Conservation (phyloP, 768 basidiomycete genomes). For the Tephrocybe sp. region DNA sequence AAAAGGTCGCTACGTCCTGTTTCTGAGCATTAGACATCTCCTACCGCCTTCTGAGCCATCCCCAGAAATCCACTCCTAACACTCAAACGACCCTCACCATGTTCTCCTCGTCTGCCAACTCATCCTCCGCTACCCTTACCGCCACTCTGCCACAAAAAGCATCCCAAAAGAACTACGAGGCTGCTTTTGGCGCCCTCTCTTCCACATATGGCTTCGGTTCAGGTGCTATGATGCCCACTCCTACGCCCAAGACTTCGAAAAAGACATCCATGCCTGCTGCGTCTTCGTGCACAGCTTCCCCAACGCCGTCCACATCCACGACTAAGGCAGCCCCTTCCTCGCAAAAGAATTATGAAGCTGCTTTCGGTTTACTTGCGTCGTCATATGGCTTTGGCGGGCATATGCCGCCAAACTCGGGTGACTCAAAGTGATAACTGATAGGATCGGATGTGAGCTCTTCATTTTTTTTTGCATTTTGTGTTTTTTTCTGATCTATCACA, state of each 20-base stretch:
- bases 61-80: not conserved
- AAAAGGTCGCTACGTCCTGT: not conserved
- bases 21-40: not conserved
- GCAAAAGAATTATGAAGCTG: constrained; percentile 13
- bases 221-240: not conserved
- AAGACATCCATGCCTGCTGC: not conserved
- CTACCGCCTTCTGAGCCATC: not conserved
- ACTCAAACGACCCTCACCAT: not conserved
- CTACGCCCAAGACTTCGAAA: not conserved
- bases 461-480: no score
- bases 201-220: constrained; percentile 21
- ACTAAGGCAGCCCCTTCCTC: not conserved
- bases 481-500: no score
- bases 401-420: not conserved
- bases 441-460: no score
- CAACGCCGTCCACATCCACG: not conserved
- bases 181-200: constrained; percentile 20
- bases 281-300: no score
- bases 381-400: constrained; percentile 16
- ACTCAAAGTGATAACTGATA: not conserved
- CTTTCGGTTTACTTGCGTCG: constrained; percentile 12
- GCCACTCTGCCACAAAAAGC: not conserved
- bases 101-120: constrained; percentile 8
- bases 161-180: constrained; percentile 21
- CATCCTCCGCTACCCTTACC: constrained; percentile 10